These are phyloP conservation scores for Camelina sativa DNA, from an alignment of 345 rosid species.

Conservation along the genomic window DNA sequence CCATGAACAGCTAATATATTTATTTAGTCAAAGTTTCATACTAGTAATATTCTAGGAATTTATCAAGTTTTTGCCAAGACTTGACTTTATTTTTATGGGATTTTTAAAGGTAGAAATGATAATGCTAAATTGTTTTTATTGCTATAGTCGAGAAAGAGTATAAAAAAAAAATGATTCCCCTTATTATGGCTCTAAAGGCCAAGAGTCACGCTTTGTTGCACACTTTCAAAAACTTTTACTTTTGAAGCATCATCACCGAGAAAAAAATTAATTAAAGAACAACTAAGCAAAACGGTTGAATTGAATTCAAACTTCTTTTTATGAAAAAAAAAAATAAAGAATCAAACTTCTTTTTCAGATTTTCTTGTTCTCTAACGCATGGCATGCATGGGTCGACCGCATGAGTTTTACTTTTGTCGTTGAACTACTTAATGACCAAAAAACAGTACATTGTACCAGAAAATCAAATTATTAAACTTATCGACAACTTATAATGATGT, in stretches of 20 bases:
- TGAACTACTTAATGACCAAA: slow-evolving; percentile 40
- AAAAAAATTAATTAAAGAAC: slow-evolving; percentile 27
- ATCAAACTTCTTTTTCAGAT: slow-evolving; percentile 30
- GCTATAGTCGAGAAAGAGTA: slow-evolving; percentile 24
- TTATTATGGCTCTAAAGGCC: slow-evolving; percentile 30
- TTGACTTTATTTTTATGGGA: slow-evolving; percentile 20
- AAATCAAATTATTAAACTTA: slow-evolving; percentile 6
- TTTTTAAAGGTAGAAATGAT: slow-evolving; percentile 22
- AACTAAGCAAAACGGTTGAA: slow-evolving; percentile 40
- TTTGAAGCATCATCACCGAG: slow-evolving; percentile 25
- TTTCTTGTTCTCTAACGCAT: slow-evolving; percentile 45
- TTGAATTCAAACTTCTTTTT: slow-evolving; percentile 38
- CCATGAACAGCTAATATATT: background rate
- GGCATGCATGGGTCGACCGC: slow-evolving; percentile 48
- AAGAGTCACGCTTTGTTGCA: slow-evolving; percentile 48
- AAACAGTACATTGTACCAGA: slow-evolving; percentile 10
- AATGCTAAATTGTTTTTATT: slow-evolving; percentile 32
- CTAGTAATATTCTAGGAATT: background rate
- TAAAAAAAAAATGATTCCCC: slow-evolving; percentile 36
- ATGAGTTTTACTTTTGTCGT: slow-evolving; percentile 46
- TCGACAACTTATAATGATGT: no score
- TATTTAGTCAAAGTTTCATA: slow-evolving; percentile 24
- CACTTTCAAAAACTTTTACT: slow-evolving; percentile 25
- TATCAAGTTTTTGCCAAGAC: slow-evolving; percentile 20
- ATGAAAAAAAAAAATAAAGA: background rate